phyloP scores from a whole-genome alignment of 2,329 filamentous ascomycete genomes.

The Alternaria conjuncta region DNA sequence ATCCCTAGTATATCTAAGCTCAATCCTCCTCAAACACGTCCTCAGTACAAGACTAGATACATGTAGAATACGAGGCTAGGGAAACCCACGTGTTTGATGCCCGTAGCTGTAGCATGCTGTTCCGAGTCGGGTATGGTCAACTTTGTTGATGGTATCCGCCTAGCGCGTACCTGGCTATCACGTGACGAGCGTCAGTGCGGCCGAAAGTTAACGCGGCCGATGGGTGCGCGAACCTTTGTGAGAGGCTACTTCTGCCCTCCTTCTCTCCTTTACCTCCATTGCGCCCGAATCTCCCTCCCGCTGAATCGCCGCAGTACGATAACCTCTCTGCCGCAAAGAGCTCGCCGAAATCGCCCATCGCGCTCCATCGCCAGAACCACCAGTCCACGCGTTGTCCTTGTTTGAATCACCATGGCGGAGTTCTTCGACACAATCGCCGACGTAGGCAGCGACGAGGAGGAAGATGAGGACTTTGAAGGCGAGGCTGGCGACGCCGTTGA shows the following conservation, averaged over 20 bases:
- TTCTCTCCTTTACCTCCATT: constrained; percentile 26
- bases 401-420: constrained; percentile 51
- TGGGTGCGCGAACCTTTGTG: constrained; percentile 21
- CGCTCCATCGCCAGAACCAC: constrained; percentile 13
- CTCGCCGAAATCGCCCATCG: constrained; percentile 13
- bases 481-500: constrained; percentile 27
- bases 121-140: constrained; percentile 1
- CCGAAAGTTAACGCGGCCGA: constrained; percentile 31
- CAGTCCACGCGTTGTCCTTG: constrained; percentile 36
- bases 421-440: constrained; percentile 86
- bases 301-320: constrained; percentile 24
- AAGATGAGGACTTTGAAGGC: constrained; percentile 48
- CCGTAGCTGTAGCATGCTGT: constrained; percentile 1
- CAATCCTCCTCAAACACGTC: not conserved
- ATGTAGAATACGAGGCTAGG: not conserved
- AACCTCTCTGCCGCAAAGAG: constrained; percentile 12
- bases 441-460: constrained; percentile 67
- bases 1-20: not conserved
- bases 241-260: constrained; percentile 22
- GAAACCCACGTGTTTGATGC: not conserved
- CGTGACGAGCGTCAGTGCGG: constrained; percentile 21
- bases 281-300: constrained; percentile 12
- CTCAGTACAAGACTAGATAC: not conserved
- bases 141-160: constrained; percentile 3
- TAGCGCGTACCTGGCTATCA: constrained; percentile 11